Percentiles rank a stretch among this genome's conserved stretches.
These are phyloP conservation scores for Cronartium ribicola DNA, from an alignment of 1,284 basidiomycete genomes.

Conservation along the genomic window DNA sequence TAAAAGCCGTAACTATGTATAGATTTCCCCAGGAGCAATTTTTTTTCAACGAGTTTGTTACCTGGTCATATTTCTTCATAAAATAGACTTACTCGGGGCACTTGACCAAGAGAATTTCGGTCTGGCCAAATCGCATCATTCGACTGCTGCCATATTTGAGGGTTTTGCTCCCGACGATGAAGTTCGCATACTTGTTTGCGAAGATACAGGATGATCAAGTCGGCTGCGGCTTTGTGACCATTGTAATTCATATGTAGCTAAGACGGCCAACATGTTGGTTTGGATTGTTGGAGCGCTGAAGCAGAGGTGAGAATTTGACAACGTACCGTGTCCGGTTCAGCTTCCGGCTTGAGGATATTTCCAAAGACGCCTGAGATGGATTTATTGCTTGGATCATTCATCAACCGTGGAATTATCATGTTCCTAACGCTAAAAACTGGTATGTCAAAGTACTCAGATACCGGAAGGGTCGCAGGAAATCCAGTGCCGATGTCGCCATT, in stretches of 20 bases:
- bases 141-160: neutral
- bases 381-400: slow-evolving; percentile 3
- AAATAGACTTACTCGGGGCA: slow-evolving; percentile 7
- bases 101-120: slow-evolving; percentile 3
- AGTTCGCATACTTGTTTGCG: neutral
- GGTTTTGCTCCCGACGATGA: neutral
- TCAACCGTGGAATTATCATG: neutral
- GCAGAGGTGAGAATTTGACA: neutral
- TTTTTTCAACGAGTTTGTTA: neutral
- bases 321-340: neutral
- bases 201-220: neutral
- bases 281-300: neutral
- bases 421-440: slow-evolving; percentile 1
- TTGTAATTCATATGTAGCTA: slow-evolving; percentile 3
- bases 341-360: neutral
- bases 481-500: neutral
- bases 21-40: neutral
- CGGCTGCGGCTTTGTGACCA: slow-evolving; percentile 4
- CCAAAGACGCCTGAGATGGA: slow-evolving; percentile 3
- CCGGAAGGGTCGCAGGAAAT: neutral
- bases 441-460: slow-evolving; percentile 1
- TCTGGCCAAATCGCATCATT: neutral
- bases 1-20: neutral
- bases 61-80: neutral
- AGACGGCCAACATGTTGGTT: neutral